Conservation (phyloP, 2,329 filamentous ascomycete genomes). For the Chlorencoelia australis region DNA sequence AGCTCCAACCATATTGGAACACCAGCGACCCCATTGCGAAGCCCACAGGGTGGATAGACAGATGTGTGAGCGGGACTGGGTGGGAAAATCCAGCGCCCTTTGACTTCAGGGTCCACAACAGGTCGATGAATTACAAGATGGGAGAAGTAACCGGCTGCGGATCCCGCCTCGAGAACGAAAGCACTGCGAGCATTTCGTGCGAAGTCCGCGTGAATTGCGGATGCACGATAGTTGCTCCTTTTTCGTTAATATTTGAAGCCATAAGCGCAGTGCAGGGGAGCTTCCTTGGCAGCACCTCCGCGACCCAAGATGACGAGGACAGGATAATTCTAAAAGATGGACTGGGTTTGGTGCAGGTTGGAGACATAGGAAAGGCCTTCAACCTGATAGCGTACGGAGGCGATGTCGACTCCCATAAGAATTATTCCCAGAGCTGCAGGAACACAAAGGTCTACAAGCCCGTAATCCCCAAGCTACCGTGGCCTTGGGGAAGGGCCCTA, state of each 20-base stretch:
- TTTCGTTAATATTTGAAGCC: conserved; percentile 11
- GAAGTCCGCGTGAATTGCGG: conserved; percentile 8
- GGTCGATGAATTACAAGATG: conserved; percentile 8
- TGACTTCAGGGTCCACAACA: conserved; percentile 8
- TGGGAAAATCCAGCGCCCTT: too few species aligned
- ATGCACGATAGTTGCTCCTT: conserved; percentile 6
- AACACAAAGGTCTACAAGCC: too few species aligned
- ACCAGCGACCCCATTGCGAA: too few species aligned
- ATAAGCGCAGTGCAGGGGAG: conserved; percentile 8
- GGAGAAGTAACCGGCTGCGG: conserved; percentile 2
- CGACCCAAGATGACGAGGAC: conserved; percentile 8
- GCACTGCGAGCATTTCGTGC: conserved; percentile 6
- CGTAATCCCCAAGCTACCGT: too few species aligned
- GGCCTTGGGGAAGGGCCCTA: too few species aligned
- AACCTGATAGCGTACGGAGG: too few species aligned
- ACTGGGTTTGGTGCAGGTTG: conserved; percentile 10
- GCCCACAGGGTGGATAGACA: too few species aligned
- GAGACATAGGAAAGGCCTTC: too few species aligned
- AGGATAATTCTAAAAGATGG: conserved; percentile 9
- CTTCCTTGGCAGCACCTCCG: conserved; percentile 7
- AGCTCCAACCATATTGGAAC: too few species aligned
- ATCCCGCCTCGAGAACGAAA: conserved; percentile 9
- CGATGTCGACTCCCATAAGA: too few species aligned
- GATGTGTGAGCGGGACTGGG: too few species aligned
- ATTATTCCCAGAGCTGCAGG: too few species aligned